Evolutionary conservation across 2,329 filamentous ascomycete species (phyloP).

Genomic region (Talaromyces sp.): DNA sequence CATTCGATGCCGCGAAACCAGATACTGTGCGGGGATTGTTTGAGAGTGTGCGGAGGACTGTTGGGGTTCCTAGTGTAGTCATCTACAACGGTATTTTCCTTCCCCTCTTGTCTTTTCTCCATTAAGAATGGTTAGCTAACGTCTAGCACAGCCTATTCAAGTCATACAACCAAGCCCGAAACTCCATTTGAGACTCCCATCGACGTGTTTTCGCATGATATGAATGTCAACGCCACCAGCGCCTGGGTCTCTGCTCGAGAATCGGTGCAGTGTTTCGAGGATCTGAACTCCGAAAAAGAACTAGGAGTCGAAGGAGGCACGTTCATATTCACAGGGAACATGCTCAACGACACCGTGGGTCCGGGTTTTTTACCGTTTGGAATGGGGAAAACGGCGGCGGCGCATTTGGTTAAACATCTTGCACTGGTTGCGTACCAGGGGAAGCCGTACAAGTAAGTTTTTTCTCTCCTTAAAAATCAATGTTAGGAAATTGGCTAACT

Average conservation of each 20-base stretch:
- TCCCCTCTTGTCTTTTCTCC: background rate
- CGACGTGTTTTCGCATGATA: background rate
- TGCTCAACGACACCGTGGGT: background rate
- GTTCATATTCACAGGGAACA: background rate
- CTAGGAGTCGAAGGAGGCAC: background rate
- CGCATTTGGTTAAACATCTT: background rate
- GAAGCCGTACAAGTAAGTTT: conserved; percentile 2
- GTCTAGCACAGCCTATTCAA: background rate
- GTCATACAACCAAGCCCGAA: background rate
- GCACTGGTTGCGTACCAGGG: background rate
- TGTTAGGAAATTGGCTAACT: background rate
- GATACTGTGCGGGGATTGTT: background rate
- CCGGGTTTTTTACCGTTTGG: background rate
- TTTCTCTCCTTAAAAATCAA: background rate
- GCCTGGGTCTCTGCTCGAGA: background rate
- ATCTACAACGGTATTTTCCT: background rate
- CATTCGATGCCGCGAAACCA: background rate
- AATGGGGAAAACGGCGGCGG: background rate
- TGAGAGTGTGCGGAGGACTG: background rate
- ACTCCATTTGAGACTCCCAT: background rate
- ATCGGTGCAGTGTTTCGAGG: conserved; percentile 1
- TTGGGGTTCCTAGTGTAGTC: background rate
- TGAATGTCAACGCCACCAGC: background rate
- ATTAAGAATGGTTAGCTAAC: too few relatives aligned
- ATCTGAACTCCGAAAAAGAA: background rate